A percentile compares a stretch with the other conserved stretches of the same genome.
These are phyloP conservation scores for Didymella glomerata DNA, from an alignment of 2,329 filamentous ascomycete species.

Conservation along the genomic window DNA sequence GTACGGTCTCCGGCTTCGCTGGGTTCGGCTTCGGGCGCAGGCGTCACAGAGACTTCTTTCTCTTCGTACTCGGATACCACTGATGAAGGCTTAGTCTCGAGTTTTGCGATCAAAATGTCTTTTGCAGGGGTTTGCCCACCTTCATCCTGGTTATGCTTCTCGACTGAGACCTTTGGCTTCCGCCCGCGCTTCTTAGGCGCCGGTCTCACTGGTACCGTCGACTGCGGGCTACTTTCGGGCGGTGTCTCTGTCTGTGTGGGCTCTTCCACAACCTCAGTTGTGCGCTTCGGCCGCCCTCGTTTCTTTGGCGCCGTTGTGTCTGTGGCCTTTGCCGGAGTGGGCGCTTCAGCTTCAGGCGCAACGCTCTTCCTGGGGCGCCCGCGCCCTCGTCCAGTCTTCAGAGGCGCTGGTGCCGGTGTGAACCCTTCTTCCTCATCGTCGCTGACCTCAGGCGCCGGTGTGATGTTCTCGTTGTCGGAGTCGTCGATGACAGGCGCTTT, in stretches of 20 bases:
- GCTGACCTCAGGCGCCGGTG: constrained; percentile 61
- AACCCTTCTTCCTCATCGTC: constrained; percentile 78
- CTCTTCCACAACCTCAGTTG: constrained; percentile 64
- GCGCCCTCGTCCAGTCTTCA: constrained; percentile 64
- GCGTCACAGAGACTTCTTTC: constrained; percentile 8
- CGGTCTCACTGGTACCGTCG: constrained; percentile 29
- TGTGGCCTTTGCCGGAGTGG: constrained; percentile 39
- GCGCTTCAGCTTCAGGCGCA: constrained; percentile 47
- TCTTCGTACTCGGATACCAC: constrained; percentile 58
- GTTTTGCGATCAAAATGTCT: constrained; percentile 64
- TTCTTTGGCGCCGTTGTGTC: constrained; percentile 19
- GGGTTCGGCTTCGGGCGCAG: constrained; percentile 9
- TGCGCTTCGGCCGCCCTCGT: constrained; percentile 59
- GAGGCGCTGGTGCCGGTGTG: constrained; percentile 75
- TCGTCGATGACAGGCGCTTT: constrained; percentile 77
- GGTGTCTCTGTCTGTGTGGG: constrained; percentile 69
- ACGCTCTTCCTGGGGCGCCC: constrained; percentile 61
- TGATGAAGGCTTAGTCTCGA: constrained; percentile 65
- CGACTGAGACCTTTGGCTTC: constrained; percentile 54
- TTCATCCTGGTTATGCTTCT: constrained; percentile 50
- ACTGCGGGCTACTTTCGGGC: constrained; percentile 59
- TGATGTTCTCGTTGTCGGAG: constrained; percentile 73
- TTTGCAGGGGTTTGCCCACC: constrained; percentile 56
- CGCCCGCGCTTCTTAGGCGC: constrained; percentile 68
- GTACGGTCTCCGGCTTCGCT: constrained; percentile 18